These are phyloP conservation scores for Paxillus involutus DNA, from an alignment of 768 basidiomycete species.

Conservation along the genomic window DNA sequence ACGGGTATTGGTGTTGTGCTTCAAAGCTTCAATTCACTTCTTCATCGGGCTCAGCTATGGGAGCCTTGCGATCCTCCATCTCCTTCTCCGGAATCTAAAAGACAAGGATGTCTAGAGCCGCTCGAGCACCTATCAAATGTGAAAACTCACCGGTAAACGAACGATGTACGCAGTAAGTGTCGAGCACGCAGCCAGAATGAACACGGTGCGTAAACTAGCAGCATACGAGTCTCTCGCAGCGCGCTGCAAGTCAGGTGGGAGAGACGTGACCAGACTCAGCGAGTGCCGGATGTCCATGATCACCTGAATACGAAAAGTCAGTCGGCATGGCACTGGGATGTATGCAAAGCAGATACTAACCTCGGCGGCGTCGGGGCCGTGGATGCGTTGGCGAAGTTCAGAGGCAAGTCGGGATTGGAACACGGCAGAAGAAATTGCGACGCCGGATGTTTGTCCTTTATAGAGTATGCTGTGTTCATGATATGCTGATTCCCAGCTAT, in stretches of 20 bases:
- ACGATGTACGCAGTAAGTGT: constrained; percentile 17
- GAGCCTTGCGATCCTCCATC: not conserved
- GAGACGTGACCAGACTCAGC: constrained; percentile 9
- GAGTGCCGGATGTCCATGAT: constrained; percentile 20
- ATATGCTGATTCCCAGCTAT: not conserved
- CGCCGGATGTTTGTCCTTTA: constrained; percentile 21
- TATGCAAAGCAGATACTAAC: not conserved
- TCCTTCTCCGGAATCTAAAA: constrained; percentile 14
- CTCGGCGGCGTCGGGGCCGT: constrained; percentile 8
- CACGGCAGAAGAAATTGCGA: constrained; percentile 21
- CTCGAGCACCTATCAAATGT: not conserved
- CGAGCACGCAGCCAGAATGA: constrained; percentile 18
- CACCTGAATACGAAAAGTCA: not conserved
- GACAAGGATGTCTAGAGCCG: not conserved
- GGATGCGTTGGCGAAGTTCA: constrained; percentile 15
- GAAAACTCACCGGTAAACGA: constrained; percentile 13
- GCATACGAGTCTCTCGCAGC: constrained; percentile 20
- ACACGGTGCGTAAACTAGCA: constrained; percentile 17
- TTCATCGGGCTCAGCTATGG: not conserved
- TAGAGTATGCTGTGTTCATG: too few species aligned
- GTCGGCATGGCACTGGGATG: not conserved
- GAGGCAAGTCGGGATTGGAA: constrained; percentile 17
- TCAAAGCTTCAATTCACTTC: not conserved
- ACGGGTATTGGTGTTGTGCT: too few species aligned
- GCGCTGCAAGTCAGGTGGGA: constrained; percentile 15